phyloP scores from a whole-genome alignment of 2,329 filamentous ascomycete genomes.

The Pseudopithomyces maydicus region DNA sequence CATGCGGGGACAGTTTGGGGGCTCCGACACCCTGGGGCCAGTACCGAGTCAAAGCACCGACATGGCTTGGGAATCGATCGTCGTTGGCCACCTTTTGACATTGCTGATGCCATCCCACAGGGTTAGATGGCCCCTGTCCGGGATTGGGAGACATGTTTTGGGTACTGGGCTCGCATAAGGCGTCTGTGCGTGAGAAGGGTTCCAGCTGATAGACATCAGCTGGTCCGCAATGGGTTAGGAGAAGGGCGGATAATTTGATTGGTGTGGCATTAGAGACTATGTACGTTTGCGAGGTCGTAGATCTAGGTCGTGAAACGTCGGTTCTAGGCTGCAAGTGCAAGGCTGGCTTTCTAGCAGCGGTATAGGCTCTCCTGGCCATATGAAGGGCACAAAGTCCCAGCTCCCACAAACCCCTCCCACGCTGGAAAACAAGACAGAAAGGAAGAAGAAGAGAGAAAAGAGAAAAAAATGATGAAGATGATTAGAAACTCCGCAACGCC shows the following conservation, averaged over 20 bases:
- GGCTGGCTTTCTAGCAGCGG: background rate
- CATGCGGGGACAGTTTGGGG: background rate
- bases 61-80: background rate
- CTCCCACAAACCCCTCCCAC: slow-evolving; percentile 6
- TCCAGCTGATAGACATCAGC: background rate
- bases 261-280: slow-evolving; percentile 1
- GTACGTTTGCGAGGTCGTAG: background rate
- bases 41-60: background rate
- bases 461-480: background rate
- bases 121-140: background rate
- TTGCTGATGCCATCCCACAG: slow-evolving; percentile 1
- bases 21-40: background rate
- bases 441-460: background rate
- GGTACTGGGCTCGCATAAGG: background rate
- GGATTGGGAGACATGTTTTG: background rate
- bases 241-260: background rate
- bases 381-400: slow-evolving; percentile 16
- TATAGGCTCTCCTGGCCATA: background rate
- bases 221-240: background rate
- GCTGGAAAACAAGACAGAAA: slow-evolving; percentile 5
- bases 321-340: slow-evolving; percentile 8
- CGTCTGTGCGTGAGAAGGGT: background rate
- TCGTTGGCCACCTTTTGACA: background rate
- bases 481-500: slow-evolving; percentile 14
- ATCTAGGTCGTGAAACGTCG: slow-evolving; percentile 7